These are phyloP conservation scores for Aspergillus sp. DNA, from an alignment of 2,329 filamentous ascomycete species.

Conservation along the genomic window DNA sequence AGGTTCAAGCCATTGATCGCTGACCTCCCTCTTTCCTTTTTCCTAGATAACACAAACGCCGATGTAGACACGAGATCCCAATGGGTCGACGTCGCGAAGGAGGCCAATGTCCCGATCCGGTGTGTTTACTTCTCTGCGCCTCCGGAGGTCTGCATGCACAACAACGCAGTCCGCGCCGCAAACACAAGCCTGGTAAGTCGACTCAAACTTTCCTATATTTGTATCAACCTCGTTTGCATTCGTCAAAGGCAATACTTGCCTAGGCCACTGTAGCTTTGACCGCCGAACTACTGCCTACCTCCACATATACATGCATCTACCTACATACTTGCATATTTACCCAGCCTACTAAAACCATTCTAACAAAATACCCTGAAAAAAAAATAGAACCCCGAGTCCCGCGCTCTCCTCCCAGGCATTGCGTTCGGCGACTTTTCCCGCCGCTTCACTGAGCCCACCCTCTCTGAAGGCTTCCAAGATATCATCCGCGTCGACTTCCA, in stretches of 20 bases:
- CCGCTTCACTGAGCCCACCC: conserved; percentile 69
- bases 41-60: conserved; percentile 89
- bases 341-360: background rate
- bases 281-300: background rate
- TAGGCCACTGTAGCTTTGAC: background rate
- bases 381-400: conserved; percentile 71
- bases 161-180: conserved; percentile 77
- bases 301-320: background rate
- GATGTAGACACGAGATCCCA: conserved; percentile 72
- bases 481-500: conserved; percentile 72
- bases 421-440: conserved; percentile 77
- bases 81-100: conserved; percentile 74
- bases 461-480: conserved; percentile 80
- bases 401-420: conserved; percentile 70
- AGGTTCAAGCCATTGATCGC: background rate
- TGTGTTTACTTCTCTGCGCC: conserved; percentile 82
- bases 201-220: background rate
- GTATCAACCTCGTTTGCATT: background rate
- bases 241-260: background rate
- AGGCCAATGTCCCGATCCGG: conserved; percentile 71
- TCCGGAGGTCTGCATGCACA: conserved; percentile 73
- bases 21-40: background rate
- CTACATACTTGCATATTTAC: background rate
- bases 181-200: conserved; percentile 43
- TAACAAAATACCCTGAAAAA: background rate